Evolutionary conservation across 148 eudicot genomes (phyloP).

Genomic region (Beta vulgaris): DNA sequence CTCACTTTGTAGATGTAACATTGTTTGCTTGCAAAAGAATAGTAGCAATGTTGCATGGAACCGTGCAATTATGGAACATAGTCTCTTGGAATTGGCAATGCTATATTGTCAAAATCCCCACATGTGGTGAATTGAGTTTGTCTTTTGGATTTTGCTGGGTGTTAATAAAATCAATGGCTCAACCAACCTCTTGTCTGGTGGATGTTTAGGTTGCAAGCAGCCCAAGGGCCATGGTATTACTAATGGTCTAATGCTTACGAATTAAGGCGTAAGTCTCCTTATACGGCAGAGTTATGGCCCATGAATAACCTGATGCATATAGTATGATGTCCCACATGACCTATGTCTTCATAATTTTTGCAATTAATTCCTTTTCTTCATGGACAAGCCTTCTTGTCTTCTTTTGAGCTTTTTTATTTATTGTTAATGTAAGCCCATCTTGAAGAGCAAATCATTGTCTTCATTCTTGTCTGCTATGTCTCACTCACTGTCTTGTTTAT

Average conservation of each 20-base stretch:
- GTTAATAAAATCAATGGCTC: slow-evolving; percentile 28
- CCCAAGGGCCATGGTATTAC: slow-evolving; percentile 33
- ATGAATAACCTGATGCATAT: slow-evolving; percentile 28
- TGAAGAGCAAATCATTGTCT: slow-evolving; percentile 26
- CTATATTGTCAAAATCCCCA: slow-evolving; percentile 23
- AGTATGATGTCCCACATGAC: slow-evolving; percentile 35
- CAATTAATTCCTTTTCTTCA: slow-evolving; percentile 29
- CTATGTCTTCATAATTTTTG: slow-evolving; percentile 15
- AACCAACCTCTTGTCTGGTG: slow-evolving; percentile 37
- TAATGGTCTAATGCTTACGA: slow-evolving; percentile 19
- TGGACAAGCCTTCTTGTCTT: slow-evolving; percentile 36
- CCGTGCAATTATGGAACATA: slow-evolving; percentile 22
- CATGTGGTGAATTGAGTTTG: slow-evolving; percentile 28
- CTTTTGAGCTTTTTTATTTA: slow-evolving; percentile 25
- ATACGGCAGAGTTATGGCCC: slow-evolving; percentile 19
- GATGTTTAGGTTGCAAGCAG: slow-evolving; percentile 29
- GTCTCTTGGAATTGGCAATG: slow-evolving; percentile 15
- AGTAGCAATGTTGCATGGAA: slow-evolving; percentile 12
- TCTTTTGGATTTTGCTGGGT: slow-evolving; percentile 27
- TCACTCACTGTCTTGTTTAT: slow-evolving; percentile 3
- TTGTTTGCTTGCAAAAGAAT: no score
- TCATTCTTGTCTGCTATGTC: slow-evolving; percentile 24
- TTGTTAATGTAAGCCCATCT: slow-evolving; percentile 12
- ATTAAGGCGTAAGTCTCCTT: slow-evolving; percentile 26
- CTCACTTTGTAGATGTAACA: no score